Evolutionary conservation across 305 asterid genomes (phyloP).

Genomic region (Plantago coronopus): DNA sequence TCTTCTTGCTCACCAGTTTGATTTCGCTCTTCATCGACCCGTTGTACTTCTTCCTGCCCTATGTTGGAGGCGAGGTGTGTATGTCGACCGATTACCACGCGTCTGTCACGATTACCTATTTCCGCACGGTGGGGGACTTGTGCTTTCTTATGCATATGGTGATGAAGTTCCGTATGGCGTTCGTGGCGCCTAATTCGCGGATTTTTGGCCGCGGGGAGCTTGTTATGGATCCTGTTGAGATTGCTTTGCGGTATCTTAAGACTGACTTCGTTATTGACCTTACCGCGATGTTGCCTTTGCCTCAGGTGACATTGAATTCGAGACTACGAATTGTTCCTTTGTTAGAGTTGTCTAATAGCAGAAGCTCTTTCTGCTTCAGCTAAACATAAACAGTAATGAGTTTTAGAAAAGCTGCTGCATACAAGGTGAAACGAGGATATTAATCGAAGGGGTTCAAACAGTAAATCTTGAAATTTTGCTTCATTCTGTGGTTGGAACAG

Average conservation of each 20-base stretch:
- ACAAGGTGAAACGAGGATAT: too few species aligned
- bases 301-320: conserved; percentile 45
- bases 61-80: conserved; percentile 50
- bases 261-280: conserved; percentile 68
- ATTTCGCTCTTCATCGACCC: conserved; percentile 87
- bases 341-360: too few species aligned
- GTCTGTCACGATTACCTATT: conserved; percentile 48
- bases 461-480: too few species aligned
- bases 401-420: too few species aligned
- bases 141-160: conserved; percentile 65
- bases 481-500: neutral
- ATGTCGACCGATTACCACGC: conserved; percentile 55
- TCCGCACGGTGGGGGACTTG: conserved; percentile 52
- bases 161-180: conserved; percentile 88
- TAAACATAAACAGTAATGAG: too few species aligned
- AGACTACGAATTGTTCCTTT: too few species aligned
- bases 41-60: conserved; percentile 72
- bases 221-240: conserved; percentile 64
- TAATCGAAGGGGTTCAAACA: too few species aligned
- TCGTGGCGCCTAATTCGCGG: conserved; percentile 79
- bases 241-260: conserved; percentile 58
- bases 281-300: conserved; percentile 79
- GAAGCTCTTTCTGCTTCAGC: too few species aligned
- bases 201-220: conserved; percentile 96
- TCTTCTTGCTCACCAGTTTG: conserved; percentile 60